Base-by-base conservation (phyloP, 495 filamentous ascomycete genomes). In the Podospora tetraspora region DNA sequence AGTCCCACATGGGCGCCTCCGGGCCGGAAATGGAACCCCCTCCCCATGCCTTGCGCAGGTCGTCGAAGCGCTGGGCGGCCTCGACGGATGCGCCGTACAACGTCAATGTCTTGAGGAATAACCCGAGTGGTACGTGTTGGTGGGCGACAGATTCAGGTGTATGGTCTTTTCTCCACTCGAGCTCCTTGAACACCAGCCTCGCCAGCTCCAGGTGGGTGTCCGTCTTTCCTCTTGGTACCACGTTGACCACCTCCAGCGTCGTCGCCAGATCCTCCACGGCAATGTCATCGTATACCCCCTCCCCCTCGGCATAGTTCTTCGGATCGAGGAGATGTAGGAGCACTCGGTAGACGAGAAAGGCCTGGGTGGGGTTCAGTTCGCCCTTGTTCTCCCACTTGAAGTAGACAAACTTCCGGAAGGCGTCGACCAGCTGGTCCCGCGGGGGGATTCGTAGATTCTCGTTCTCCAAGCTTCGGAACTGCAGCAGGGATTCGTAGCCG, bases 361-460 rank as follows among this genome's bases (percentile, higher is more conserved):
- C 90, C 73, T 96, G 89, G 32, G 87, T 86, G 23, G 86, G 83
- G 67, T 88, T 91, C 25, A 94, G 83, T 69, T 23, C 82, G 79
- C 1, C 79, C 73, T 21, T 76, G 74, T 52, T 52, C 60, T 78
- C 75, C 16, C 79, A 72, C 69, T 90, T 88, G 59, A 81, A 78
- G 8, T 78, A 77, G 63, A 95, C 86, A 68, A 96, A 91, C 7
- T 82, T 78, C 62, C 78, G 81, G 71, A 90, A 91, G 24, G 90
- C 91, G 24, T 81, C 78, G 0, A 85, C 77, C 0, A 96, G 75
- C n/a, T 88, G 84, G 27, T 83, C 73, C 13, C 79, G 78, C 13
- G 85, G 76, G 23, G 91, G 92, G 9, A 84, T 82, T 63, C 92
- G 81, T 11, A 81, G 77, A 30, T 79, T 70, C 56, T 85, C 79